Evolutionary conservation across 2,329 filamentous ascomycete species (phyloP).

Genomic region (Dothidotthia symphoricarpi): DNA sequence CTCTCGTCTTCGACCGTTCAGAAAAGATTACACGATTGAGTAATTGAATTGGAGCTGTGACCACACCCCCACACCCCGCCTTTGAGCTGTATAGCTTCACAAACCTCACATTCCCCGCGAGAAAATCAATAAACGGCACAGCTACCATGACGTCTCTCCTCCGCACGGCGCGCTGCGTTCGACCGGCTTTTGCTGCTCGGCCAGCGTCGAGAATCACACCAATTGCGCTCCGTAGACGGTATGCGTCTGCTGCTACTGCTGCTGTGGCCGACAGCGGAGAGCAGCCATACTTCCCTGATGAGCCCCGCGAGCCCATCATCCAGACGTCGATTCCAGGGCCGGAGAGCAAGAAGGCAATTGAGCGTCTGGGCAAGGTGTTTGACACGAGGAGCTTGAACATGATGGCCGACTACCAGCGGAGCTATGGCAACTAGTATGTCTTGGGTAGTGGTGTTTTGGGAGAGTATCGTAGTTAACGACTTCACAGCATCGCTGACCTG

Average conservation of each 20-base stretch:
- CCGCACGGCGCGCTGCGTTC: slow-evolving; percentile 25
- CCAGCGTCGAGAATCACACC: slow-evolving; percentile 16
- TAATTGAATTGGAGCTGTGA: too few species aligned
- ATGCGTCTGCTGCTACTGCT: slow-evolving; percentile 36
- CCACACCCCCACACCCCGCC: too few species aligned
- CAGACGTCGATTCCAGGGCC: slow-evolving; percentile 70
- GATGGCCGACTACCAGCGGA: slow-evolving; percentile 42
- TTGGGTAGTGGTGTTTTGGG: too few species aligned
- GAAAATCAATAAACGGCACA: too few species aligned
- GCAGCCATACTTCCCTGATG: slow-evolving; percentile 57
- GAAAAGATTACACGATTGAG: too few species aligned
- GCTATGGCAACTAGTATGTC: slow-evolving; percentile 68
- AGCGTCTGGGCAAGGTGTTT: slow-evolving; percentile 74
- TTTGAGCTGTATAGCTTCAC: too few species aligned
- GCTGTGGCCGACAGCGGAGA: slow-evolving; percentile 37
- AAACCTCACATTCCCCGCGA: too few species aligned
- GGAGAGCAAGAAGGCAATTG: slow-evolving; percentile 65
- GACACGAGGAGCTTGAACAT: slow-evolving; percentile 80
- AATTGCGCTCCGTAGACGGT: slow-evolving; percentile 23
- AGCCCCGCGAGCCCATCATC: slow-evolving; percentile 57
- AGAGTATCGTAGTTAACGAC: slow-evolving; percentile 10
- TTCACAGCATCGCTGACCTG: slow-evolving; percentile 58
- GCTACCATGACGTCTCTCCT: slow-evolving; percentile 35
- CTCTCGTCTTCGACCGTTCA: too few species aligned
- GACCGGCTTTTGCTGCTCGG: slow-evolving; percentile 18